phyloP scores from a whole-genome alignment of 2,329 filamentous ascomycete species.

The Ramularia collo-cygni region DNA sequence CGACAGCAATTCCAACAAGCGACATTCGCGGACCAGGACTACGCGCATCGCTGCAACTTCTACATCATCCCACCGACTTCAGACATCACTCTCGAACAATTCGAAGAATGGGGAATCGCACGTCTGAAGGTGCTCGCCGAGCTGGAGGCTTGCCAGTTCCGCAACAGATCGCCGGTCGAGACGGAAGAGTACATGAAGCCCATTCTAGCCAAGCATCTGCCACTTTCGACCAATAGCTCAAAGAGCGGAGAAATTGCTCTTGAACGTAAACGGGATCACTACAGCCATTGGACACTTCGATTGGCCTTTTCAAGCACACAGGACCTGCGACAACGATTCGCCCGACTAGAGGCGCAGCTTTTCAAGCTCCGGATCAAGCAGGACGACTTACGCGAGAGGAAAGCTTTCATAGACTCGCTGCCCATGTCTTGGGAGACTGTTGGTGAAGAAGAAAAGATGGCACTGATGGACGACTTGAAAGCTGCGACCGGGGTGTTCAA shows the following conservation, averaged over 20 bases:
- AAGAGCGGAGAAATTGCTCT: constrained; percentile 50
- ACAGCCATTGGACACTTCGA: constrained; percentile 92
- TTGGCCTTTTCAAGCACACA: constrained; percentile 89
- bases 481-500: constrained; percentile 48
- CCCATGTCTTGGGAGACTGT: constrained; percentile 82
- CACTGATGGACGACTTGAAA: constrained; percentile 55
- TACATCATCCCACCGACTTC: constrained; percentile 82
- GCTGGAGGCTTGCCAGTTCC: constrained; percentile 89
- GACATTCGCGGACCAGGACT: constrained; percentile 68
- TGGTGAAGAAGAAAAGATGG: constrained; percentile 68
- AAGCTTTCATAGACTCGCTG: constrained; percentile 67
- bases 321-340: constrained; percentile 79
- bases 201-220: constrained; percentile 79
- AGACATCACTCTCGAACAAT: constrained; percentile 93
- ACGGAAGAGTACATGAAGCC: constrained; percentile 77
- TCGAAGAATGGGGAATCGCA: constrained; percentile 98
- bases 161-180: constrained; percentile 79
- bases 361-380: constrained; percentile 74
- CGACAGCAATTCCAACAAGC: constrained; percentile 81
- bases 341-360: constrained; percentile 78
- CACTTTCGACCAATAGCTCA: constrained; percentile 69
- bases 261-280: constrained; percentile 91
- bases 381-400: constrained; percentile 68
- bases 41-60: constrained; percentile 84
- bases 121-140: constrained; percentile 79